Evolutionary conservation across 2,329 filamentous ascomycete species (phyloP).

Genomic region (Aspergillus novofumigatus): DNA sequence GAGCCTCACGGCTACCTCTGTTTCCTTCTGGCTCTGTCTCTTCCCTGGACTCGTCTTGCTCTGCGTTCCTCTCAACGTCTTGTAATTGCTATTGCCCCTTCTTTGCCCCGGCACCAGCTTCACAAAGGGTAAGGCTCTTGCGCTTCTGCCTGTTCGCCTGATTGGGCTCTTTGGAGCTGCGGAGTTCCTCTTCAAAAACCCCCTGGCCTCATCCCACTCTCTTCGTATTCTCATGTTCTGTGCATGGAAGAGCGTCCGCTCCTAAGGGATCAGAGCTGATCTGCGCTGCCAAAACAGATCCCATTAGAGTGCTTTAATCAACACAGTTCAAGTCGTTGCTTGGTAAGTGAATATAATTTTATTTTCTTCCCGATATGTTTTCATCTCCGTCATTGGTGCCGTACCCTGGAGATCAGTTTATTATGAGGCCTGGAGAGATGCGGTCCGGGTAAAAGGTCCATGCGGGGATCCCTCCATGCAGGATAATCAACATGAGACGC

Average conservation of each 20-base stretch:
- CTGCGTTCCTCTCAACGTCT: not conserved
- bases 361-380: not conserved
- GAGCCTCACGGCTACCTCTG: not conserved
- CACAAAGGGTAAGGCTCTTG: not conserved
- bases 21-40: not conserved
- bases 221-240: not conserved
- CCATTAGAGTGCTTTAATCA: not conserved
- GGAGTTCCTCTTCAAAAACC: not conserved
- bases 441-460: not conserved
- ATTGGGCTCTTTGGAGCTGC: not conserved
- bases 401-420: not conserved
- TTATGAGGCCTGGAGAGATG: not conserved
- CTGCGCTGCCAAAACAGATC: not conserved
- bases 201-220: not conserved
- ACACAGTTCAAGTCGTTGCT: not conserved
- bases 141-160: not conserved
- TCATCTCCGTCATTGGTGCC: not conserved
- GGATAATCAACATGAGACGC: not conserved
- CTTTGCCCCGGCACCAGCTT: not conserved
- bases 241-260: not conserved
- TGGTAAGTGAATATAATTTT: not conserved
- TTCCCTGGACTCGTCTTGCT: not conserved
- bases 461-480: not conserved
- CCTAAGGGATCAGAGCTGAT: not conserved
- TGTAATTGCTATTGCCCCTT: not conserved